These are phyloP conservation scores for Beauveria brongniartii DNA, from an alignment of 2,329 filamentous ascomycete species.

Conservation along the genomic window DNA sequence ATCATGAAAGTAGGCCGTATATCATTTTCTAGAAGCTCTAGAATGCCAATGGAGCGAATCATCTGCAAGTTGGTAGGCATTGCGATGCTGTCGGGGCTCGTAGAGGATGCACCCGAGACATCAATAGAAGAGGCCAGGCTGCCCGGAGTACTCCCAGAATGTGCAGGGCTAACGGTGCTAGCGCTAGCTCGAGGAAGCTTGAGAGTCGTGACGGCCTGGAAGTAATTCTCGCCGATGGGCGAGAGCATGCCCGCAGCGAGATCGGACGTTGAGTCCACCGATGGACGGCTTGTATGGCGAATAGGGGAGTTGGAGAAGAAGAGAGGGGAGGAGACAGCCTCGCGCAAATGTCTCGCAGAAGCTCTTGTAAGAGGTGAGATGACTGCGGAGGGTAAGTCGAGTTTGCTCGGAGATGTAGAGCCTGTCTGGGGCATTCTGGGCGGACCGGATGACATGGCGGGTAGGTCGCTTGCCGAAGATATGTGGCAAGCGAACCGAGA, in stretches of 20 bases:
- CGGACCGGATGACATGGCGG: slow-evolving; percentile 27
- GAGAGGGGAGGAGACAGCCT: slow-evolving; percentile 39
- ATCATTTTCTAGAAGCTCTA: slow-evolving; percentile 70
- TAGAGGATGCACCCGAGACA: slow-evolving; percentile 35
- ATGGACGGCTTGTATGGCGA: slow-evolving; percentile 28
- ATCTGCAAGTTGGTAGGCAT: slow-evolving; percentile 43
- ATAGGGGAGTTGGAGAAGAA: slow-evolving; percentile 42
- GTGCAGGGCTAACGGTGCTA: slow-evolving; percentile 36
- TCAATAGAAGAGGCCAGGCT: slow-evolving; percentile 48
- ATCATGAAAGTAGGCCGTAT: slow-evolving; percentile 69
- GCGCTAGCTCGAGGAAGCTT: slow-evolving; percentile 48
- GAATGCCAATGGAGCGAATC: slow-evolving; percentile 56
- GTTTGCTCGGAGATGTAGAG: slow-evolving; percentile 34
- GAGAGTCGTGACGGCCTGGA: slow-evolving; percentile 42
- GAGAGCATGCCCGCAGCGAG: slow-evolving; percentile 39
- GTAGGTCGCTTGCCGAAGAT: slow-evolving; percentile 20
- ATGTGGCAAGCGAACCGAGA: background rate
- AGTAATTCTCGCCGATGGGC: slow-evolving; percentile 33
- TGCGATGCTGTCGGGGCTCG: slow-evolving; percentile 43
- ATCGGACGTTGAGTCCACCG: slow-evolving; percentile 32
- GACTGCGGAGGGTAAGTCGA: slow-evolving; percentile 32
- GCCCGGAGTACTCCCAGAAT: slow-evolving; percentile 42
- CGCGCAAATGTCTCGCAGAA: slow-evolving; percentile 21
- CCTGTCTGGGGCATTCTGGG: slow-evolving; percentile 42
- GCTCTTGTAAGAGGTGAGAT: slow-evolving; percentile 15